Evolutionary conservation across 2,329 filamentous ascomycete species (phyloP).

Genomic region (Triangularia setosa): DNA sequence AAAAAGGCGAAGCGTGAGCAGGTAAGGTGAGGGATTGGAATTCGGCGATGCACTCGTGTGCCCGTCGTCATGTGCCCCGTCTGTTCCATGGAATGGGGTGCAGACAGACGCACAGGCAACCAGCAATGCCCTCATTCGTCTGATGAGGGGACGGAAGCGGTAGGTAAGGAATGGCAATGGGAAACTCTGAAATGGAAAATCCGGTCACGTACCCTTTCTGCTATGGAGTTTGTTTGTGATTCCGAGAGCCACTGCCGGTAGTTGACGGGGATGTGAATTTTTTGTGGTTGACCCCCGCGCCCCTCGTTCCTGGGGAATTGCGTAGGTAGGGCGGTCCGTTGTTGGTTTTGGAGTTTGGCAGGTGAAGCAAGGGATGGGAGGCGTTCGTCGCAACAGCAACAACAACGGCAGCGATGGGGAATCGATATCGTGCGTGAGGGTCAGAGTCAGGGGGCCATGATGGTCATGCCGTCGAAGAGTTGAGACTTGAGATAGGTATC

Average conservation of each 20-base stretch:
- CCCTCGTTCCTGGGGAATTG: slow-evolving; percentile 2
- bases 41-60: slow-evolving; percentile 1
- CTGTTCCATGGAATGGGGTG: background rate
- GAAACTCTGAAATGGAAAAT: slow-evolving; percentile 1
- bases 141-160: background rate
- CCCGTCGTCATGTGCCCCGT: slow-evolving; percentile 16
- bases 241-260: background rate
- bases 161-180: background rate
- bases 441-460: background rate
- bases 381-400: slow-evolving; percentile 6
- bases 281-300: slow-evolving; percentile 10
- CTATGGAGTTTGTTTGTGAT: background rate
- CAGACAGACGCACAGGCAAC: slow-evolving; percentile 19
- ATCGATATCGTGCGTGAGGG: background rate
- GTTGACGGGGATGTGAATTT: background rate
- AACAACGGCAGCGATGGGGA: too few species aligned
- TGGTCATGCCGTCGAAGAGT: background rate
- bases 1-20: background rate
- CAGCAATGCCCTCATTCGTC: slow-evolving; percentile 11
- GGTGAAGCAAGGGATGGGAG: slow-evolving; percentile 5
- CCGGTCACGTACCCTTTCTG: background rate
- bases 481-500: too few species aligned
- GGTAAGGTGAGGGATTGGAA: background rate
- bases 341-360: slow-evolving; percentile 3
- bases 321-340: background rate